Evolutionary conservation across 176 grass and related monocot genomes (phyloP), one percentile per base, ranked within the genome.

Genomic region (Carex parvula): DNA sequence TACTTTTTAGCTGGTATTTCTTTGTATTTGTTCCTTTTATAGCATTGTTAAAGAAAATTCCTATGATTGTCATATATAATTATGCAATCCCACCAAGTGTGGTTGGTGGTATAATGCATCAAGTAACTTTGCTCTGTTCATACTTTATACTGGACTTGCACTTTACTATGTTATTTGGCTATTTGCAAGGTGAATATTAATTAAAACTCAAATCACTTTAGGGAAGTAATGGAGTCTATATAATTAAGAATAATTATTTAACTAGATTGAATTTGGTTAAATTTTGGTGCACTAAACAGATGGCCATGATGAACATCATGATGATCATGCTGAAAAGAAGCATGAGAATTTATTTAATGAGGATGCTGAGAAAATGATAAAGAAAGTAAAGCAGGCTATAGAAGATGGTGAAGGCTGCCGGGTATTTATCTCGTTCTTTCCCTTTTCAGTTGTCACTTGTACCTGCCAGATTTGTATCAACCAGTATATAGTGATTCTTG

Each of bases 321-420:
- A 90, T 41, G 92, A 98, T n/a, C 74, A 72, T 56, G 76, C 85
- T 70, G 21, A 91, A 71, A 90, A 93, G 83, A 94, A 93, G 78
- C 93, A 81, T 8, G 93, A 94, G 32, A 88, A 94, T 64, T 84
- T 85, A 50, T 91, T 92, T 33, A 87, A 88, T 30, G 86, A 90
- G 86, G 96, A 95, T 89, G 89, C 92, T 80, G 93, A 99, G 39
- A 93, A 95, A 89, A 92, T 95, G 96, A 57, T 99, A 67, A 93
- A 95, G 91, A 99, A 88, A 87, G 96, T 94, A 64, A 95, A 95
- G 88, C 83, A 89, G 16, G 93, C 93, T 87, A 84, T 99, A 72
- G 88, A 65, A 86, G 93, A 99, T 89, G 89, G 93, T 58, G 96
- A 99, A 95, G 96, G 96, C 20, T 99, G 93, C 66, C 76, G 87